Conservation (phyloP, 2,329 filamentous ascomycete species). For the Didymella pinodella region DNA sequence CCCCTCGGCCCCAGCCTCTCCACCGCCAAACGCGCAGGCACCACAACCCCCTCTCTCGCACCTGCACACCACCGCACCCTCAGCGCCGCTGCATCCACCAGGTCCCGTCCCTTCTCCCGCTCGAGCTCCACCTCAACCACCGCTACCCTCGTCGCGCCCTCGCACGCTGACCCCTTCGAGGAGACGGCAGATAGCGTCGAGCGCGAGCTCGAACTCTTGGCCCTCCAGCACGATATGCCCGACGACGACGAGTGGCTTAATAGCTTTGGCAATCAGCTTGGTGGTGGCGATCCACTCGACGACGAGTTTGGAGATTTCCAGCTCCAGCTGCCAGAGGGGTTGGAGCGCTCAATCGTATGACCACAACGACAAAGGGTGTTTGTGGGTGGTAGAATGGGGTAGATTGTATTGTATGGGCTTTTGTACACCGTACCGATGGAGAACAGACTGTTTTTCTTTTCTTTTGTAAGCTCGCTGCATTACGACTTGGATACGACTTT, state of each 20-base stretch:
- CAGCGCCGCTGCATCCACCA: slow-evolving; percentile 23
- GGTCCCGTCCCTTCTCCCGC: slow-evolving; percentile 40
- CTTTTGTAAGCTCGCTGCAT: slow-evolving; percentile 8
- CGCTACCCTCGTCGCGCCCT: slow-evolving; percentile 38
- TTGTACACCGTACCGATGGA: neutral
- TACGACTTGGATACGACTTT: slow-evolving; percentile 7
- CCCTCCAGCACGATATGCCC: slow-evolving; percentile 38
- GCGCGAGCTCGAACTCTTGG: slow-evolving; percentile 42
- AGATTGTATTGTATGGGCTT: neutral
- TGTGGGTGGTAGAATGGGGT: neutral
- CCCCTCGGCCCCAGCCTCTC: slow-evolving; percentile 36
- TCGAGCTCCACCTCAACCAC: slow-evolving; percentile 46
- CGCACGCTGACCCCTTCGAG: slow-evolving; percentile 22
- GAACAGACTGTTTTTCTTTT: slow-evolving; percentile 14
- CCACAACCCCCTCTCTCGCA: slow-evolving; percentile 27
- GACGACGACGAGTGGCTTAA: slow-evolving; percentile 46
- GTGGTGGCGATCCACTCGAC: slow-evolving; percentile 34
- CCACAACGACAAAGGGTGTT: neutral
- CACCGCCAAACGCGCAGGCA: slow-evolving; percentile 21
- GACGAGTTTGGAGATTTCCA: slow-evolving; percentile 45
- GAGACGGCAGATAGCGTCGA: slow-evolving; percentile 48
- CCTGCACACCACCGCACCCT: slow-evolving; percentile 30
- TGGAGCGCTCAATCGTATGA: neutral
- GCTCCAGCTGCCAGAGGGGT: slow-evolving; percentile 41
- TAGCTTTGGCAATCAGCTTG: slow-evolving; percentile 39